These are phyloP conservation scores for Beta vulgaris DNA, from an alignment of 148 eudicot species.

Conservation along the genomic window DNA sequence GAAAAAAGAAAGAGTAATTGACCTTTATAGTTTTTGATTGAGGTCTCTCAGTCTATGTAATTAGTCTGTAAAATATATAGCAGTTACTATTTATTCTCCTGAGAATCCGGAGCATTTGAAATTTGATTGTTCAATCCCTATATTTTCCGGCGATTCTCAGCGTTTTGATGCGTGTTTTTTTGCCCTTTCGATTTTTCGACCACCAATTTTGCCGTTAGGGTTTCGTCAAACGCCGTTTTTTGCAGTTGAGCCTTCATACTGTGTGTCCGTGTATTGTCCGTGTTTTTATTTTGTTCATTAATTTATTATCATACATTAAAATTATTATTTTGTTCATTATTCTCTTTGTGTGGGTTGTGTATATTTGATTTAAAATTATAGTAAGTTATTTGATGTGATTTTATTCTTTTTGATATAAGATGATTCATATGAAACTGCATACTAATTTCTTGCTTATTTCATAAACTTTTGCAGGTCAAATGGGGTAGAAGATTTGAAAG, in stretches of 20 bases:
- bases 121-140: conserved; percentile 10
- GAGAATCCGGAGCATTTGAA: conserved; percentile 20
- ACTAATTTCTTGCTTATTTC: neutral
- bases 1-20: neutral
- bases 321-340: neutral
- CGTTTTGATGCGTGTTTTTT: neutral
- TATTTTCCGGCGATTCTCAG: conserved; percentile 14
- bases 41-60: conserved; percentile 33
- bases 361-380: neutral
- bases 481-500: neutral
- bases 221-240: conserved; percentile 29
- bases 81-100: neutral
- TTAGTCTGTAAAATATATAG: conserved; percentile 23
- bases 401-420: neutral
- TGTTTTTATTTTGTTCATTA: neutral
- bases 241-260: neutral
- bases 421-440: neutral
- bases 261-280: neutral
- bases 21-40: conserved; percentile 21
- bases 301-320: neutral
- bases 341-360: neutral
- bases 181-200: neutral
- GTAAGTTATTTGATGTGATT: neutral
- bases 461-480: conserved; percentile 16
- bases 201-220: conserved; percentile 26